Conservation (phyloP, 1,139 yeast genomes). For the Taphrina communis region DNA sequence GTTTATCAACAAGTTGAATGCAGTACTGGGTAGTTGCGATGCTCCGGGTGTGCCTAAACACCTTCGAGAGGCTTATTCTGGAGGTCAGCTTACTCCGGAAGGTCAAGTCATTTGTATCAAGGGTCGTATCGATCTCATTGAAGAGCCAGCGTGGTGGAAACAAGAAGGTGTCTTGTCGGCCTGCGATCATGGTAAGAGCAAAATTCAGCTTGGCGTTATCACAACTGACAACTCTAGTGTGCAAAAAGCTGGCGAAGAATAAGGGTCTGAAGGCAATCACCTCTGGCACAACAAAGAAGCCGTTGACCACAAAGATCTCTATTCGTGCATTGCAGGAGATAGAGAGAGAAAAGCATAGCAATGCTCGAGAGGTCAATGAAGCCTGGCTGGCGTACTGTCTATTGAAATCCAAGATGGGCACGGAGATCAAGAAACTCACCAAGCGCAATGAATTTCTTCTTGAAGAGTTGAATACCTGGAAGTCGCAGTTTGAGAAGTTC, state of each 20-base stretch:
- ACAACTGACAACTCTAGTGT: constrained; percentile 5
- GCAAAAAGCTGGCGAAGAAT: constrained; percentile 31
- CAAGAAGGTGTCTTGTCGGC: constrained; percentile 25
- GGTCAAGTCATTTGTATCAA: constrained; percentile 36
- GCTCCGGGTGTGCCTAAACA: constrained; percentile 30
- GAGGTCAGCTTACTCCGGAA: constrained; percentile 29
- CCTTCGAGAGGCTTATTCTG: constrained; percentile 29
- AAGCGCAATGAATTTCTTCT: constrained; percentile 35
- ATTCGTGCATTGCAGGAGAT: constrained; percentile 25
- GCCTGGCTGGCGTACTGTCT: constrained; percentile 32
- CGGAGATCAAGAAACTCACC: constrained; percentile 31
- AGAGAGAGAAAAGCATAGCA: constrained; percentile 25
- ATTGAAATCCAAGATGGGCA: constrained; percentile 27
- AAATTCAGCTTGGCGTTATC: not conserved
- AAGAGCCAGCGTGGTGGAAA: constrained; percentile 38
- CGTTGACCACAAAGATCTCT: constrained; percentile 27
- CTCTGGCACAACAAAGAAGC: constrained; percentile 33
- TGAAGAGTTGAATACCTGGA: constrained; percentile 32
- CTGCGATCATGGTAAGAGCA: constrained; percentile 26
- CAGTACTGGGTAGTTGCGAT: constrained; percentile 16
- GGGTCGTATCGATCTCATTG: constrained; percentile 26
- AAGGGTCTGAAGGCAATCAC: constrained; percentile 30
- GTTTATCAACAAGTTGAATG: constrained; percentile 24
- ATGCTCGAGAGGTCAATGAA: constrained; percentile 39
- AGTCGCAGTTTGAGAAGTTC: constrained; percentile 39